Evolutionary conservation across 345 rosid species (phyloP), one percentile per base, ranked within the genome.

Genomic region (Limnanthes douglasii): DNA sequence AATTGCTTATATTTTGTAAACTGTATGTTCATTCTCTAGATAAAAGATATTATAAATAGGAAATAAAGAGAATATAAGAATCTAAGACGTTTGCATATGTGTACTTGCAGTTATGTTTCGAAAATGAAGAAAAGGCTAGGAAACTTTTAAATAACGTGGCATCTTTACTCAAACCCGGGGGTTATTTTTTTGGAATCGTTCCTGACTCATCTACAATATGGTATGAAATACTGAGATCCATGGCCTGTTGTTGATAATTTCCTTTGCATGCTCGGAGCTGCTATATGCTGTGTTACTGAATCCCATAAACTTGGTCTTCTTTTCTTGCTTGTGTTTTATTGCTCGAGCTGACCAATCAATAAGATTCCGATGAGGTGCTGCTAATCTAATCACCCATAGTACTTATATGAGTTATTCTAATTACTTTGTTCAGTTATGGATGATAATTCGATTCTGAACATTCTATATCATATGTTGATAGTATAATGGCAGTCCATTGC

Each of bases 171-270:
- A 80, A 84, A 57, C 88, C 98, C 0, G 94, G 96, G 59, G 98
- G 98, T 46, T 90, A 77, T 67, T 84, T 84, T 64, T 67, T 90
- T 8, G 98, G 96, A 51, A 72, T 90, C 54, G 75, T 82, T 70
- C 94, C 93, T 33, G 98, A 90, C 70, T 84, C 96, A 39, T 84
- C 98, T 65, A 90, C 92, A 5, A 80, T 90, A 69, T 90, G 98
- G 98, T 90, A 84, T 62, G 85, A 43, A 33, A 66, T 37, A 43
- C 2, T 29, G 46, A 31, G 40, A 24, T 44, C 18, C 17, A 13
- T 28, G 37, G 25, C 28, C 20, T 40, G 11, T 38, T 45, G n/a
- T 50, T 40, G 27, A 31, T 18, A 11, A 39, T 21, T 27, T 48
- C 31, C 21, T 41, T 39, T 14, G 21, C 17, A 27, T 16, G 22